Conservation (phyloP, 305 asterid species). For the Solanum aculeatissimum region DNA sequence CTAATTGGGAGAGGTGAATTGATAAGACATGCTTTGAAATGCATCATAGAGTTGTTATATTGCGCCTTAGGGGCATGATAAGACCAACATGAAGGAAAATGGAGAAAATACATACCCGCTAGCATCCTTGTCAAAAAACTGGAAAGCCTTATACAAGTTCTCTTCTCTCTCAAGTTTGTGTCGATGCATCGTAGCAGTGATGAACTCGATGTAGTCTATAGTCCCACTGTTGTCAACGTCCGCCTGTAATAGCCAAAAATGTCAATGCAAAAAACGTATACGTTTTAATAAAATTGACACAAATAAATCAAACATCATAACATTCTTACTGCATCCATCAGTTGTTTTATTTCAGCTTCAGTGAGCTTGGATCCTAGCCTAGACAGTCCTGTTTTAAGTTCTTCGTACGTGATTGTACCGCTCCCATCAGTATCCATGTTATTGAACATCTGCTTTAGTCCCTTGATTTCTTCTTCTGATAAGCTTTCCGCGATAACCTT, state of each 20-base stretch:
- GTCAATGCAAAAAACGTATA: not conserved
- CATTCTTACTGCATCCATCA: conserved; percentile 84
- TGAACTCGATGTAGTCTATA: conserved; percentile 74
- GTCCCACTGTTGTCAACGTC: conserved; percentile 79
- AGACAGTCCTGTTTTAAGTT: conserved; percentile 62
- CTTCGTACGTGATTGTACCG: conserved; percentile 71
- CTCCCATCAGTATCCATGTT: conserved; percentile 87
- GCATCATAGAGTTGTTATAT: not conserved
- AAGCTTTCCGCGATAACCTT: conserved; percentile 82
- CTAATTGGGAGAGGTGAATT: not conserved
- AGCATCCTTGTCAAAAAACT: conserved; percentile 57
- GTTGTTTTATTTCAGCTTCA: conserved; percentile 56
- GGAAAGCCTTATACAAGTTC: conserved; percentile 58
- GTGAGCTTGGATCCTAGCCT: conserved; percentile 76
- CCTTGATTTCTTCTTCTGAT: conserved; percentile 80
- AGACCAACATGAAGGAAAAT: not conserved
- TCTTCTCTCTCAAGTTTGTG: conserved; percentile 79
- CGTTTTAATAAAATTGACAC: not conserved
- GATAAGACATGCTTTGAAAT: not conserved
- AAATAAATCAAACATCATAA: not conserved
- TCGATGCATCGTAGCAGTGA: conserved; percentile 86
- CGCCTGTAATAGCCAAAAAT: conserved; percentile 32
- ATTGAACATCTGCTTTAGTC: conserved; percentile 64
- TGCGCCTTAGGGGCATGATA: not conserved
- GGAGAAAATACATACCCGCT: conserved; percentile 44